Evolutionary conservation across 441 rosid species (phyloP), one percentile per base, ranked within the genome.

Genomic region (Pelargonium citronellum): DNA sequence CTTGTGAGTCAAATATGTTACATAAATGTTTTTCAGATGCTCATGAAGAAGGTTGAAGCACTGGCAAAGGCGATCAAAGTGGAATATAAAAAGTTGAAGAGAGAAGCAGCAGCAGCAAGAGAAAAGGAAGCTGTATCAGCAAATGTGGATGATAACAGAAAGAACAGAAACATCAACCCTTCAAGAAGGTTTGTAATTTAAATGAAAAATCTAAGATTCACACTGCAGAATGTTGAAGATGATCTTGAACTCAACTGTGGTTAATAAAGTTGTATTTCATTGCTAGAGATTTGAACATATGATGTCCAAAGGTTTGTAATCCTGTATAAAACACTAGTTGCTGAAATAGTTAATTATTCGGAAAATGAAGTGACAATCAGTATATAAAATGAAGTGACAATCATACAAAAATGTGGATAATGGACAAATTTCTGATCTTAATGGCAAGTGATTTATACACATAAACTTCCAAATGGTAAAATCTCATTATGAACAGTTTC

Each of bases 1-100:
- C 34, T 27, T 2, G 37, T 30, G 46, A 11, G 67, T 43, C 78
- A 47, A 69, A 64, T 5, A 7, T 1, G 2, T 30, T 13, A 13
- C 2, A 39, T 69, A 17, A 53, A 60, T 66, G 30, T 4, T 55
- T 76, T 76, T 13, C 81, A 93, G 98, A 83, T 84, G 79, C 85
- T 91, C 47, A 75, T 79, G 78, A 93, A 85, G 87, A 93, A 85
- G 75, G 91, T 91, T 47, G 89, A 85, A 65, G 87, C 92, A 51
- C 71, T 93, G 70, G 83, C 87, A 17, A 88, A 86, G 80, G 83
- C 96, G 67, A 79, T 83, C 22, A 91, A 89, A 83, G 81, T 86
- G 22, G 96, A 91, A 77, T 86, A 87, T 13, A 91, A 83, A 84
- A 90, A 85, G 71, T 81, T 79, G 69, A 93, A 85, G 83, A 91